Evolutionary conservation across 1,139 yeast species (phyloP), one percentile per base, ranked within the genome.

Genomic region (Yamadazyma friedrichii): DNA sequence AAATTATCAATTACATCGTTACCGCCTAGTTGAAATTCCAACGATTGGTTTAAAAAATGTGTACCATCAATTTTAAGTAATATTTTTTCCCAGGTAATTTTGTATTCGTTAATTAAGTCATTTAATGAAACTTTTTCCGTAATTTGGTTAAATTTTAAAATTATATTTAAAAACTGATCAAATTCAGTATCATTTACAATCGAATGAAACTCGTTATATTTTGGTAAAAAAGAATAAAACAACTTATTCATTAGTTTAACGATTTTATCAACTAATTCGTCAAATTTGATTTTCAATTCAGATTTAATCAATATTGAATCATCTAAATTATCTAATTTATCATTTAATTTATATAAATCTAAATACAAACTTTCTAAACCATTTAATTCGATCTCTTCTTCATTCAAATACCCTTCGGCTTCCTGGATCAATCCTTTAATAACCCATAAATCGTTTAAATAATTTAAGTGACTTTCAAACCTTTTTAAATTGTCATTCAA

Each of bases 361-460:
- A 38, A 33, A 11, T 45, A 36, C 2, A 56, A 41, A 20, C 49
- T 44, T 20, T 54, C 54, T 20, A 61, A 51, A 26, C 57, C 63
- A 29, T 55, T 54, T 13, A 41, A 25, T 6, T 50, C 51, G 8
- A 43, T n/a, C 4, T 12, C 31, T 45, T 51, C 27, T 35, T 44
- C 35, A 42, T 36, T 39, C 11, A 48, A 22, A 15, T 47, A 44
- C 9, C 40, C 33, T 31, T 54, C 54, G 13, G 58, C 55, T 40
- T 64, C 66, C 10, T 48, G 44, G 4, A 60, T 41, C 9, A 58
- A 46, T 3, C 53, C 56, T 29, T 52, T 53, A 9, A 62, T 43
- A 6, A 52, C 48, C 59, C 59, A 56, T 24, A 64, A 48, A 22
- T 47, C 50, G 26, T 56, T 55, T 41, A 64, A 51, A n/a, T 49